These are phyloP conservation scores for Candida suzukii DNA, from an alignment of 805 yeast genomes.

Conservation along the genomic window DNA sequence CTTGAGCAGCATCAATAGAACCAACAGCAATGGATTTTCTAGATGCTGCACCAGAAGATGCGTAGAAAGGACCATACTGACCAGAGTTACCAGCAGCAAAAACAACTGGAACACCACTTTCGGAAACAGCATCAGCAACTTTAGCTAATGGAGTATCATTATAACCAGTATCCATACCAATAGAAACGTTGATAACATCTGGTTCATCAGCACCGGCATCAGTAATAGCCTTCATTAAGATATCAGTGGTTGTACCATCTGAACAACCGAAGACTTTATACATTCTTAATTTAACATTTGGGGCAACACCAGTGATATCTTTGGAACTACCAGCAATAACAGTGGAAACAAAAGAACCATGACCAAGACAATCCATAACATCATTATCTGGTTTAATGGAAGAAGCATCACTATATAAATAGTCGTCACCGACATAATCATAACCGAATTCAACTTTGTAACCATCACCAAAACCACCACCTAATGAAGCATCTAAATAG, in stretches of 20 bases:
- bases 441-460: constrained; percentile 12
- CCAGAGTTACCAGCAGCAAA: constrained; percentile 14
- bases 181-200: constrained; percentile 9
- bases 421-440: constrained; percentile 8
- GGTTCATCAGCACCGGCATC: constrained; percentile 6
- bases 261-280: constrained; percentile 14
- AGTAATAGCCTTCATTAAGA: constrained; percentile 6
- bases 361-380: constrained; percentile 17
- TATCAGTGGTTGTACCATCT: constrained; percentile 9
- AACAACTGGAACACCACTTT: constrained; percentile 9
- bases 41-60: constrained; percentile 6
- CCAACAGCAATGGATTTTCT: constrained; percentile 8
- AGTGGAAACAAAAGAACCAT: constrained; percentile 17
- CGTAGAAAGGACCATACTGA: constrained; percentile 7
- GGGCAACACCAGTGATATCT: constrained; percentile 14
- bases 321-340: constrained; percentile 11
- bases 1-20: constrained; percentile 4
- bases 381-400: constrained; percentile 4
- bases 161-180: constrained; percentile 13
- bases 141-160: constrained; percentile 6
- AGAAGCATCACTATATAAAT: constrained; percentile 1
- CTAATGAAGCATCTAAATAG: constrained; percentile 12
- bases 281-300: constrained; percentile 10
- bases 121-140: constrained; percentile 8
- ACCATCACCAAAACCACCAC: constrained; percentile 13